Evolutionary conservation across 805 yeast species (phyloP), one percentile per base, ranked within the genome.

Genomic region (Lipomyces chichibuensis): DNA sequence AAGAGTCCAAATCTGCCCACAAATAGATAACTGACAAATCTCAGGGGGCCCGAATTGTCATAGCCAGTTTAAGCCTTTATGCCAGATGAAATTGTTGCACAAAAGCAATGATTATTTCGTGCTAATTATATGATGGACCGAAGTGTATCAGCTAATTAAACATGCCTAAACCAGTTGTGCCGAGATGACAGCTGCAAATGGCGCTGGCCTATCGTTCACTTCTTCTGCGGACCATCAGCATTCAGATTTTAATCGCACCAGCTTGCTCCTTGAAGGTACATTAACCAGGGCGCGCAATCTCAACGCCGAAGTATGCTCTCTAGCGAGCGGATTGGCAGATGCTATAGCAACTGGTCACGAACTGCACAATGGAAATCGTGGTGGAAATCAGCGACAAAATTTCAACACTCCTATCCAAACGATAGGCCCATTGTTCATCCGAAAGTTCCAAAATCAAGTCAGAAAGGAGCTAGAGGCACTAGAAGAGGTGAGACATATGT

Each of bases 371-470:
- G 55, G 32, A 9, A 23, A n/a, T 20, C 29, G 14, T 43, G 49
- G 20, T 43, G 23, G 8, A 23, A 43, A 8, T 5, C n/a, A 4
- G 49, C 20, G 49, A 17, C 49, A 43, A 43, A 6, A n/a, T 43
- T 43, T n/a, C n/a, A 43, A 17, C 49, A 5, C 20, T 17, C 63
- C 63, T 4, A 33, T 62, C 11, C 59, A 63, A 60, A 43, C 65
- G 3, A 60, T 65, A 6, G 65, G 65, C 29, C 25, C 59, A 3
- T 23, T 4, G 5, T 65, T 62, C 46, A 33, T 65, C 25, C 37
- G n/a, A 35, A 11, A 59, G 13, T 65, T 65, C 52, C 52, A 52
- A 20, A 57, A 25, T 23, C 67, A 65, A 43, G 64, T 46, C n/a
- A 23, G 46, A 14, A 57, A 53, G 51, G 67, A 65, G 49, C 29